These are phyloP conservation scores for Boechera retrofracta DNA, from an alignment of 345 rosid genomes.

Conservation along the genomic window DNA sequence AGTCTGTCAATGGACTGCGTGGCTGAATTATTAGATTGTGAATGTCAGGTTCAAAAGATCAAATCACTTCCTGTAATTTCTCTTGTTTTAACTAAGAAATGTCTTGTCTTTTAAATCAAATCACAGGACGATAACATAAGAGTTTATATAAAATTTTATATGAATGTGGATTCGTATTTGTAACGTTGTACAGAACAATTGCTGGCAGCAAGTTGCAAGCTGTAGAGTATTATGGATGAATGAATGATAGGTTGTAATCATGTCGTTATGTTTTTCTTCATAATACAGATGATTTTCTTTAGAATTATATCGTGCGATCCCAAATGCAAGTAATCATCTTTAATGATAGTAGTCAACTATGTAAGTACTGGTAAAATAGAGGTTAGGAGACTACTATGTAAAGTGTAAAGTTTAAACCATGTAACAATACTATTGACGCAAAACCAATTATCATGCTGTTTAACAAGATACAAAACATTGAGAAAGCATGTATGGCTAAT, in stretches of 20 bases:
- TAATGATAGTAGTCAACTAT: not conserved
- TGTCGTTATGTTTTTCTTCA: not conserved
- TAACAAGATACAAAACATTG: not conserved
- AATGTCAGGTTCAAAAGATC: not conserved
- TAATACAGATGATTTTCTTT: not conserved
- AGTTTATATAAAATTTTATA: constrained; percentile 15
- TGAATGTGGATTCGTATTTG: constrained; percentile 18
- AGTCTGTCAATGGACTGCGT: constrained; percentile 40
- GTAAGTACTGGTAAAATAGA: not conserved
- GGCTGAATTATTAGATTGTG: constrained; percentile 19
- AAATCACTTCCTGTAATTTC: constrained; percentile 9
- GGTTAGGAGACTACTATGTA: not conserved
- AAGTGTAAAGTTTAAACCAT: not conserved
- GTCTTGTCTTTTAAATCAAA: constrained; percentile 6
- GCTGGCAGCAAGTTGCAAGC: not conserved
- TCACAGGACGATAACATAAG: not conserved
- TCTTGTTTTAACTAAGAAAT: constrained; percentile 15
- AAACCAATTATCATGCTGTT: not conserved
- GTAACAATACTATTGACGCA: not conserved
- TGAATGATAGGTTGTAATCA: not conserved
- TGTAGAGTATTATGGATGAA: not conserved
- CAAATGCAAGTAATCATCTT: not conserved
- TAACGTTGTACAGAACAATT: constrained; percentile 20
- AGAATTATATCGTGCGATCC: not conserved
- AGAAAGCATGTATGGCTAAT: not conserved